Percentiles rank a stretch among this genome's conserved stretches.
Evolutionary conservation across 139 green algal species (phyloP).

Genomic region (Auxenochlorella pyrenoidosa): DNA sequence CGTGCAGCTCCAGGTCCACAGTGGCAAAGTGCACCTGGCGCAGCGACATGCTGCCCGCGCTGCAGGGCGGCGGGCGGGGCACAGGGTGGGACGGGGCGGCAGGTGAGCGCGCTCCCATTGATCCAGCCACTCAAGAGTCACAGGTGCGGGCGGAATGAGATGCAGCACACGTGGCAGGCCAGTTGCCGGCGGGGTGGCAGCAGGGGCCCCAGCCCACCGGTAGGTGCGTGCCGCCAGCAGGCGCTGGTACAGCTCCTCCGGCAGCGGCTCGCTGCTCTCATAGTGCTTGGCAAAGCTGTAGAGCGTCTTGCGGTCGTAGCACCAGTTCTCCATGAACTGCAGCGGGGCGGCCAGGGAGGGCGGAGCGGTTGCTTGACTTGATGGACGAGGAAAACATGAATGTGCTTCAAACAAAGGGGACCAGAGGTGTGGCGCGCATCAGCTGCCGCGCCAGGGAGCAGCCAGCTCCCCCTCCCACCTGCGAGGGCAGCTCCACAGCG

Average conservation of each 20-base stretch:
- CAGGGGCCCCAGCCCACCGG: slow-evolving; percentile 23
- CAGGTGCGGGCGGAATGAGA: too few relatives aligned
- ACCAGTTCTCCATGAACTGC: slow-evolving; percentile 96
- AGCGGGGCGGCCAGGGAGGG: slow-evolving; percentile 33
- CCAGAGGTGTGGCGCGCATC: not conserved
- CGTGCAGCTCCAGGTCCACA: slow-evolving; percentile 94
- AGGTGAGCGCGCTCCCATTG: too few relatives aligned
- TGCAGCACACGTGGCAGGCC: too few relatives aligned
- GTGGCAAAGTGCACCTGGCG: slow-evolving; percentile 90
- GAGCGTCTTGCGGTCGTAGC: slow-evolving; percentile 73
- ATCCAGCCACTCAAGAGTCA: too few relatives aligned
- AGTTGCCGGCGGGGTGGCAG: too few relatives aligned
- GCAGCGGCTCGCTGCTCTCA: slow-evolving; percentile 87
- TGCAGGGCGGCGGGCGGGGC: not conserved
- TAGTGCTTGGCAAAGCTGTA: slow-evolving; percentile 92
- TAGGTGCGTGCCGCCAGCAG: slow-evolving; percentile 87
- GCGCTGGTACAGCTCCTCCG: slow-evolving; percentile 90
- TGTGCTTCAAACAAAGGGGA: not conserved
- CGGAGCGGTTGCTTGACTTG: too few relatives aligned
- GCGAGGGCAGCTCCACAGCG: slow-evolving; percentile 72
- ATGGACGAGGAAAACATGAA: too few relatives aligned
- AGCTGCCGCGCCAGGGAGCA: not conserved
- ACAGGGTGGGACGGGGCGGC: not conserved
- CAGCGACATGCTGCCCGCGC: slow-evolving; percentile 85
- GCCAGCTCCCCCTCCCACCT: not conserved